Base-by-base conservation (phyloP, 2,329 filamentous ascomycete species). In the Phaeophleospora eucalypticola region DNA sequence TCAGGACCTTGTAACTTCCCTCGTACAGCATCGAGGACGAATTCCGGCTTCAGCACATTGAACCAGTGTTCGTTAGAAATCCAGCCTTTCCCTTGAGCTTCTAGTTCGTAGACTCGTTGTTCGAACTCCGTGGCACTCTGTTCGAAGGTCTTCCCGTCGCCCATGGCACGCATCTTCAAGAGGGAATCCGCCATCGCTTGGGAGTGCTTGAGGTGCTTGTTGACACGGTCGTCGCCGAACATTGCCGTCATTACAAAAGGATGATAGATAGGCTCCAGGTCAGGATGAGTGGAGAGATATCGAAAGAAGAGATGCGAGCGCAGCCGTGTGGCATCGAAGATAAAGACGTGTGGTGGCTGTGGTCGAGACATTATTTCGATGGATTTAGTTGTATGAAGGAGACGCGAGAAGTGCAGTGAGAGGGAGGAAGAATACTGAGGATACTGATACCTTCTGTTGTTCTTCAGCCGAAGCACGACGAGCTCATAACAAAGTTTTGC, bases 241-340 rank as follows among this genome's bases (percentile, higher is more conserved):
- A 46, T 36, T 16, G 29, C 43, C 3, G 43, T 21, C 17, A 39
- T 39, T 15, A 50, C 38, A 24, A 35, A 50, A 4, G 47, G 47
- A 21, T 50, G 47, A 21, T 36, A 43, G 14, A 37, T 40, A 12
- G 43, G 27, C n/a, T 17, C 18, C 15, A 50, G n/a, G 16, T 24
- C 18, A 16, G 37, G 38, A 24, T 50, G 43, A 6, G 47, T 50
- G n/a, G 36, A 41, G 12, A 50, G 19, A 16, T 36, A 46, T n/a
- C 47, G 43, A 16, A 45, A 50, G 47, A 50, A 50, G 1, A 50
- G 43, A 20, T 50, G 43, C 8, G 47, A 50, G 8, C 47, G 47
- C n/a, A 41, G 43, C 17, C 47, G 43, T 4, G 47, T 35, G 19
- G 29, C 37, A 34, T 50, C 47, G 38, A 46, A 50, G 21, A 50